Evolutionary conservation across 768 basidiomycete species (phyloP), one percentile per base, ranked within the genome.

Genomic region (Tephrocybe rancida): DNA sequence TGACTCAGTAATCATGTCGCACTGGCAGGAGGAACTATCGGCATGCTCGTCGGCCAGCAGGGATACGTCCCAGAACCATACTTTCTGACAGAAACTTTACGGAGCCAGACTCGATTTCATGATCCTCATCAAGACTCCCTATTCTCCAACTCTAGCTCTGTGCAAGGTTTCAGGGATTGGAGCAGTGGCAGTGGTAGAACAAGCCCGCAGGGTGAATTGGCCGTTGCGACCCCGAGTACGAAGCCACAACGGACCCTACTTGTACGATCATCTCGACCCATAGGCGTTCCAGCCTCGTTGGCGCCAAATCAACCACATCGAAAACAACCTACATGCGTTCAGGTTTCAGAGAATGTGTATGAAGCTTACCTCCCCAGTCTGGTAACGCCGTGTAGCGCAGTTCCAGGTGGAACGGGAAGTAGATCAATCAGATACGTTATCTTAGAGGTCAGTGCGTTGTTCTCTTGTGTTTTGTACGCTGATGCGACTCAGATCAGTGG

Each of bases 111-210:
- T 34, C 85, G 95, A 11, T 98, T 98, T 63, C 92, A 98, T 69
- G 95, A 98, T 60, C 95, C 95, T 3, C 71, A 86, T 21, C 88
- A 90, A 66, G 87, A 92, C 55, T 95, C 93, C 0, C 72, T 96
- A 21, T 94, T 92, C 63, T 92, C 91, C 1, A 83, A 92, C 60
- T 83, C 91, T 0, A 73, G 77, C 6, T 88, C 92, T 19, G 87
- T 95, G 7, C 83, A 88, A 64, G 86, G 88, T 5, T 96, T 87
- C 65, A 76, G 88, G 53, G 76, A 85, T 52, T 95, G 94, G 88
- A 86, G 80, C 58, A 77, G 61, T 48, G 69, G 71, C 26, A 84
- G 80, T 57, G 88, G 85, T 7, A 78, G 81, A 58, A 81, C 82
- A 30, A 86, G 73, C 54, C 80, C 84, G 1, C 68, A 67, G 27